A percentile compares a stretch with the other conserved stretches of the same genome.
phyloP scores from a whole-genome alignment of 345 rosid genomes.

The Chamaenerion angustifolium region DNA sequence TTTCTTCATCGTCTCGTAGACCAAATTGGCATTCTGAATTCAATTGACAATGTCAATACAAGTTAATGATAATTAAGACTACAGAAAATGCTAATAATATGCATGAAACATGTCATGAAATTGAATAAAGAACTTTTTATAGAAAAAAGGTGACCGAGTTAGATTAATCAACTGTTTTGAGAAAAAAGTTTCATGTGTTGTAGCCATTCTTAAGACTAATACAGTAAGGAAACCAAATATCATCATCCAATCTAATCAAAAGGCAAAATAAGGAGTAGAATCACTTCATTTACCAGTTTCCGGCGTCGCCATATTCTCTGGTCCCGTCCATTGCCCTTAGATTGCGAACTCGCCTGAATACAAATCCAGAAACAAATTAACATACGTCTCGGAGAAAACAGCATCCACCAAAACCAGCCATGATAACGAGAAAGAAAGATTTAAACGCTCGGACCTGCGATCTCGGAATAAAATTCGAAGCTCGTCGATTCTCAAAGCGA shows the following conservation, averaged over 20 bases:
- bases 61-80: too few species aligned
- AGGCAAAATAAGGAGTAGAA: not conserved
- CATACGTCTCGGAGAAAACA: not conserved
- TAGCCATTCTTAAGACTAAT: too few species aligned
- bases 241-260: not conserved
- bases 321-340: slow-evolving; percentile 25
- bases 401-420: too few species aligned
- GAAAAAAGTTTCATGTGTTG: too few species aligned
- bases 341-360: slow-evolving; percentile 28
- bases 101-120: too few species aligned
- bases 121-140: too few species aligned
- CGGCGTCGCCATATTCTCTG: slow-evolving; percentile 71
- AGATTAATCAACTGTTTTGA: too few species aligned
- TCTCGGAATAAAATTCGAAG: slow-evolving; percentile 6
- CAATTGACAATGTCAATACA: too few species aligned
- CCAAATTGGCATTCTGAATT: slow-evolving; percentile 61
- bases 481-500: slow-evolving; percentile 10
- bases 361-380: not conserved
- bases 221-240: too few species aligned
- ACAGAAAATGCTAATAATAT: too few species aligned
- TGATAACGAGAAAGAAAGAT: not conserved
- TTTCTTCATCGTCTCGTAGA: slow-evolving; percentile 80
- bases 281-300: slow-evolving; percentile 33
- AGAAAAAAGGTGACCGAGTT: too few species aligned
- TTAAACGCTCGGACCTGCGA: slow-evolving; percentile 18